Conservation (phyloP, 768 basidiomycete species). For the Peribolospora kevripleyi region DNA sequence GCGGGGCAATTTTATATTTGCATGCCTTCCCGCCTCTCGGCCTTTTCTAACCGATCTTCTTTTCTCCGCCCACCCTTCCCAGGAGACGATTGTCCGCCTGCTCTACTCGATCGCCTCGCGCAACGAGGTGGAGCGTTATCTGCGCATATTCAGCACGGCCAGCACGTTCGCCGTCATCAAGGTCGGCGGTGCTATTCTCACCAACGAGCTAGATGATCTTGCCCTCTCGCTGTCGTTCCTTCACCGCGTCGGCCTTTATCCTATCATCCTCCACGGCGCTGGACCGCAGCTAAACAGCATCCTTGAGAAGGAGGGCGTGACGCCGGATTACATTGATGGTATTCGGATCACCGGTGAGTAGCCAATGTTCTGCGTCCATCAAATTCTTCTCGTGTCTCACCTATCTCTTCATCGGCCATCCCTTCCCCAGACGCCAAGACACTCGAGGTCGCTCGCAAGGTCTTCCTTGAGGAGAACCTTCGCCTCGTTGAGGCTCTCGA, state of each 20-base stretch:
- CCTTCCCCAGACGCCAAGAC: constrained; percentile 58
- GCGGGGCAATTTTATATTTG: too few relatives aligned
- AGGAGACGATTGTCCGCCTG: constrained; percentile 93
- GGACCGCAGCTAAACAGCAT: constrained; percentile 89
- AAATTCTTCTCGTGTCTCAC: neutral
- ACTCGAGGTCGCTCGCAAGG: constrained; percentile 73
- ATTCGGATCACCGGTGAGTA: constrained; percentile 76
- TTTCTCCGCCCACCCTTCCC: neutral
- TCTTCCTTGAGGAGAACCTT: constrained; percentile 92
- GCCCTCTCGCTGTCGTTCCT: constrained; percentile 88
- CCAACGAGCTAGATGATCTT: constrained; percentile 68
- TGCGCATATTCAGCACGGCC: constrained; percentile 75
- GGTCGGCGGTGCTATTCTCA: constrained; percentile 81
- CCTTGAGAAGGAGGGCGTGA: constrained; percentile 71
- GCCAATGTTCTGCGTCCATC: neutral
- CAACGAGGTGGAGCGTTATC: constrained; percentile 91
- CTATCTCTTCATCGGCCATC: neutral
- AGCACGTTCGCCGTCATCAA: constrained; percentile 47
- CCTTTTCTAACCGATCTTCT: neutral
- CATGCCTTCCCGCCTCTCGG: neutral
- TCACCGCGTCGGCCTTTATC: constrained; percentile 91
- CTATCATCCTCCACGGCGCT: constrained; percentile 84
- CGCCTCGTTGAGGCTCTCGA: constrained; percentile 83
- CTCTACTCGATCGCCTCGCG: constrained; percentile 93
- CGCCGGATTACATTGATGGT: constrained; percentile 77